phyloP scores from a whole-genome alignment of 495 filamentous ascomycete species.

The Aspergillus panamensis region DNA sequence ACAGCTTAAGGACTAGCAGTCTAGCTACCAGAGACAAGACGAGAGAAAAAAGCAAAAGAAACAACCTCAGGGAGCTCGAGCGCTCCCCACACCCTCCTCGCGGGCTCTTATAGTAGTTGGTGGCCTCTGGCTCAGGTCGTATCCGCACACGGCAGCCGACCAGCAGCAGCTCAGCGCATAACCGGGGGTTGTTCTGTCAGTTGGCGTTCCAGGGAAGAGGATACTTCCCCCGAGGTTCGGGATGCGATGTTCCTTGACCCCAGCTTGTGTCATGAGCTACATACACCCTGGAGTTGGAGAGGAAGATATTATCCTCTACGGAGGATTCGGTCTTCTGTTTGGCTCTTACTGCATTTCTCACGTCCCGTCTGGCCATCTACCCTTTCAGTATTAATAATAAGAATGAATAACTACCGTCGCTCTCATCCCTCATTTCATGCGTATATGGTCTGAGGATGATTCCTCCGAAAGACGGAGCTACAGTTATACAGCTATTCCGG shows the following conservation, averaged over 20 bases:
- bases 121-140: neutral
- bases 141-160: constrained; percentile 10
- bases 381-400: no score
- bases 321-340: no score
- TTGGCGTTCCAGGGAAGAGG: constrained; percentile 8
- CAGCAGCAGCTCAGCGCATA: neutral
- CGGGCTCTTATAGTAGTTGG: neutral
- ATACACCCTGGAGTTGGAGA: neutral
- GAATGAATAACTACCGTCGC: no score
- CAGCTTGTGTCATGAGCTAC: neutral
- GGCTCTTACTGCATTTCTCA: no score
- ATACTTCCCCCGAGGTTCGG: constrained; percentile 19
- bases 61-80: neutral
- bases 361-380: no score
- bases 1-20: neutral
- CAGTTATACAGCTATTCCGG: constrained; percentile 4
- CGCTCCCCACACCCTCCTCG: neutral
- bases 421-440: no score
- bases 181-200: constrained; percentile 1
- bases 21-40: neutral
- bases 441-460: no score
- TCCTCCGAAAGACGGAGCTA: no score
- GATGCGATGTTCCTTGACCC: constrained; percentile 4
- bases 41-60: neutral
- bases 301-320: neutral